Percentiles rank a stretch among this genome's conserved stretches.
Evolutionary conservation across 148 eudicot genomes (phyloP).

Genomic region (Cornus suecica): DNA sequence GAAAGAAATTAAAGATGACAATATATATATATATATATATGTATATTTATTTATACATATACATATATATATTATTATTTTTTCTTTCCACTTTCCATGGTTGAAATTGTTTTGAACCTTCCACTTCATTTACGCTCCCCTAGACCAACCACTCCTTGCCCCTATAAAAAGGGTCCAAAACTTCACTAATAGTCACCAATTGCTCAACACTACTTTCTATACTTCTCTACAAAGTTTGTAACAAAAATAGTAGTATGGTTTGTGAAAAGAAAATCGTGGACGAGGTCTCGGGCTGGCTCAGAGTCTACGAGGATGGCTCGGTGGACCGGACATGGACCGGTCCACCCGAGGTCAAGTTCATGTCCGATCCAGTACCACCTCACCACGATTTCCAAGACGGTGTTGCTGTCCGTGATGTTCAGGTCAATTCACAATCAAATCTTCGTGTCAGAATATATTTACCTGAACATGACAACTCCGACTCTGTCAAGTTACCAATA

Average conservation of each 20-base stretch:
- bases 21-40: too few relatives aligned
- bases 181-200: too few relatives aligned
- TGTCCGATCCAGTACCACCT: slow-evolving; percentile 45
- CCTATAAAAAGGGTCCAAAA: not conserved
- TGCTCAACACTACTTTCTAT: too few relatives aligned
- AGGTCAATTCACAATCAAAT: slow-evolving; percentile 11
- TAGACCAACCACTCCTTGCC: not conserved
- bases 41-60: too few relatives aligned
- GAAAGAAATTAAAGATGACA: too few relatives aligned
- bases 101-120: not conserved
- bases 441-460: slow-evolving; percentile 48
- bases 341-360: slow-evolving; percentile 56
- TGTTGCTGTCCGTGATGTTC: slow-evolving; percentile 44
- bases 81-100: too few relatives aligned
- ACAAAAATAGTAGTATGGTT: slow-evolving; percentile 16
- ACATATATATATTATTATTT: too few relatives aligned
- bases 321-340: slow-evolving; percentile 71
- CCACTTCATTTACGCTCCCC: not conserved
- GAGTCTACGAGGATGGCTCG: slow-evolving; percentile 52
- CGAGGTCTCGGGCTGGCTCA: slow-evolving; percentile 76
- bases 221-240: too few relatives aligned
- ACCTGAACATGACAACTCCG: slow-evolving; percentile 30
- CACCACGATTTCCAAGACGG: slow-evolving; percentile 50
- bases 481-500: slow-evolving; percentile 41
- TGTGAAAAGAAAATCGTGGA: slow-evolving; percentile 37